Evolutionary conservation across 2,329 filamentous ascomycete genomes (phyloP).

Genomic region (Colletotrichum sansevieriae): DNA sequence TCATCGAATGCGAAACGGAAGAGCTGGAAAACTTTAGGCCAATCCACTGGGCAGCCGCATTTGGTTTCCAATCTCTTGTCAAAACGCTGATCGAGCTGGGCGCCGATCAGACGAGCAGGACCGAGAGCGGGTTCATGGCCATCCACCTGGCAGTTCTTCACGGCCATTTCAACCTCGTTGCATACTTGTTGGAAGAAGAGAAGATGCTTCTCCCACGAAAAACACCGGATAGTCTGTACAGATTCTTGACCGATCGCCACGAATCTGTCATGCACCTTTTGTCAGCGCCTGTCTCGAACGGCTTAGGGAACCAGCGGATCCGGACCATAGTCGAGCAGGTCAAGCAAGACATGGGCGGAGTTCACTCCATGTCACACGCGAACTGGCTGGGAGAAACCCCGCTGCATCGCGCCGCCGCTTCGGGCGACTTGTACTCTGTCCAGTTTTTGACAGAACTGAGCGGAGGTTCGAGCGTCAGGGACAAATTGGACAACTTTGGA

Average conservation of each 20-base stretch:
- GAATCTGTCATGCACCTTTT: constrained; percentile 20
- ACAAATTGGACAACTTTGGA: not conserved
- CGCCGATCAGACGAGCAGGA: not conserved
- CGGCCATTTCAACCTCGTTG: not conserved
- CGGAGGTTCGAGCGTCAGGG: not conserved
- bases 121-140: constrained; percentile 13
- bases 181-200: constrained; percentile 15
- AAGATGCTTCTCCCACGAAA: not conserved
- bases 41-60: constrained; percentile 21
- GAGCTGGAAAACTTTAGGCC: constrained; percentile 25
- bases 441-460: not conserved
- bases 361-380: not conserved
- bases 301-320: not conserved
- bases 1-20: not conserved
- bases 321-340: not conserved
- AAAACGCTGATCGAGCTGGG: constrained; percentile 16
- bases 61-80: constrained; percentile 1
- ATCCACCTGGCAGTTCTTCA: constrained; percentile 21
- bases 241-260: not conserved
- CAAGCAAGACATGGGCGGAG: not conserved
- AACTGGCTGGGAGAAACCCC: constrained; percentile 24
- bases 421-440: not conserved
- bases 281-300: not conserved
- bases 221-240: constrained; percentile 1
- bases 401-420: constrained; percentile 10